These are phyloP conservation scores for Lachnellula occidentalis DNA, from an alignment of 2,329 filamentous ascomycete genomes.

Conservation along the genomic window DNA sequence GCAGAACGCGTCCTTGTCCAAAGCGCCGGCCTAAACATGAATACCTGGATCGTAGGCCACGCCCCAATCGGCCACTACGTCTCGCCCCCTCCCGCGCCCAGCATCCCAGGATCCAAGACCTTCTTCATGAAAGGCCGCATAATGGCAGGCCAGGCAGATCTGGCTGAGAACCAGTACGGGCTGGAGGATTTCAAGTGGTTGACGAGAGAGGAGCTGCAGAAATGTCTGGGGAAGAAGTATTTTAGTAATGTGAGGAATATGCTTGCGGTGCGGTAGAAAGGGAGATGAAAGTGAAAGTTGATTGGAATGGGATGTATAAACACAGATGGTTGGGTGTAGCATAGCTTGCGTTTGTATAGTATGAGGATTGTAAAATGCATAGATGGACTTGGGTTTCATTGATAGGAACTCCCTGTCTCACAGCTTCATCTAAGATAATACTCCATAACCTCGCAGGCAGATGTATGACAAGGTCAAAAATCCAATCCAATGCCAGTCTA, in stretches of 20 bases:
- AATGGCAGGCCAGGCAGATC: conserved; percentile 89
- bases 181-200: conserved; percentile 88
- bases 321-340: conserved; percentile 5
- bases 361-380: no score
- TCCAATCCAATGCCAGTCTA: no score
- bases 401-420: neutral
- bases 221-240: conserved; percentile 61
- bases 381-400: neutral
- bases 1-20: conserved; percentile 73
- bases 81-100: conserved; percentile 35
- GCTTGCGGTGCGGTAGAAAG: conserved; percentile 65
- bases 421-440: neutral
- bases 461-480: no score
- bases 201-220: conserved; percentile 77
- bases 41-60: conserved; percentile 94
- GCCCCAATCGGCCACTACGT: conserved; percentile 79
- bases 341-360: conserved; percentile 2
- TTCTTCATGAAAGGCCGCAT: conserved; percentile 97
- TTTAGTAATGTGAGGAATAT: conserved; percentile 75
- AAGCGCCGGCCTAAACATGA: conserved; percentile 89
- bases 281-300: neutral
- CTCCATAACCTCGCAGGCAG: no score
- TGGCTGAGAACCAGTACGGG: conserved; percentile 65
- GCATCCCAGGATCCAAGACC: conserved; percentile 62
- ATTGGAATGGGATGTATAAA: conserved; percentile 3